phyloP scores from a whole-genome alignment of 768 basidiomycete species.

The Pulveroboletus ravenelii region DNA sequence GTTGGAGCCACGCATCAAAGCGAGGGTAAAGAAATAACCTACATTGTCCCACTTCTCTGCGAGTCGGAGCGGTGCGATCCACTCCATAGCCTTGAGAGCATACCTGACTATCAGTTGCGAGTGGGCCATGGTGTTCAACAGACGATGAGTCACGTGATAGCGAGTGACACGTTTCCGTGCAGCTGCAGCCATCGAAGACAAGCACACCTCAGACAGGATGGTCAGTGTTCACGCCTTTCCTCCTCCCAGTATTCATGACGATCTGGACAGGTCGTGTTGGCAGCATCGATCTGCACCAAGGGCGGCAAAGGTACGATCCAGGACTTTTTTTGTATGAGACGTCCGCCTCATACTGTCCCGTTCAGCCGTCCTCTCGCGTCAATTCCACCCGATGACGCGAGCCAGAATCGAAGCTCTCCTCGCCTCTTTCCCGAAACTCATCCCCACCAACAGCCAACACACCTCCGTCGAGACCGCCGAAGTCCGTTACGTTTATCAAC shows the following conservation, averaged over 20 bases:
- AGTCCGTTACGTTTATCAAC: constrained; percentile 95
- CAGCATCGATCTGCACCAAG: constrained; percentile 93
- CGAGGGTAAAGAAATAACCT: constrained; percentile 28
- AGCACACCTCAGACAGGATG: constrained; percentile 10
- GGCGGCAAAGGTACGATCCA: constrained; percentile 79
- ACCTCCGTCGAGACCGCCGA: constrained; percentile 95
- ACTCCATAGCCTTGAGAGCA: constrained; percentile 68
- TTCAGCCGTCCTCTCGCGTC: constrained; percentile 89
- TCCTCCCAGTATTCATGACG: constrained; percentile 1
- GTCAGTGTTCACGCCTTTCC: constrained; percentile 7
- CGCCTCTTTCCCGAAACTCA: constrained; percentile 95
- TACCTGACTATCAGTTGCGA: constrained; percentile 33
- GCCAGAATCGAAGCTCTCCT: constrained; percentile 93
- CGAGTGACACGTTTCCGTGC: constrained; percentile 10
- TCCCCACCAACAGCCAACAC: constrained; percentile 91
- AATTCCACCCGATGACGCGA: constrained; percentile 90
- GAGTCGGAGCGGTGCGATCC: constrained; percentile 79
- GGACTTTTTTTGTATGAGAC: neutral
- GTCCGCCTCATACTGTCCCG: neutral
- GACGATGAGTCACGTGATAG: constrained; percentile 14
- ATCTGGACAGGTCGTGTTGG: constrained; percentile 71
- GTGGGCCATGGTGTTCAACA: constrained; percentile 2
- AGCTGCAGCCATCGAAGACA: neutral
- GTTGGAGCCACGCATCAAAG: constrained; percentile 4
- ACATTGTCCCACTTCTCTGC: constrained; percentile 97